Evolutionary conservation across 306 rosid species (phyloP).

Genomic region (Dalbergia oliveri): DNA sequence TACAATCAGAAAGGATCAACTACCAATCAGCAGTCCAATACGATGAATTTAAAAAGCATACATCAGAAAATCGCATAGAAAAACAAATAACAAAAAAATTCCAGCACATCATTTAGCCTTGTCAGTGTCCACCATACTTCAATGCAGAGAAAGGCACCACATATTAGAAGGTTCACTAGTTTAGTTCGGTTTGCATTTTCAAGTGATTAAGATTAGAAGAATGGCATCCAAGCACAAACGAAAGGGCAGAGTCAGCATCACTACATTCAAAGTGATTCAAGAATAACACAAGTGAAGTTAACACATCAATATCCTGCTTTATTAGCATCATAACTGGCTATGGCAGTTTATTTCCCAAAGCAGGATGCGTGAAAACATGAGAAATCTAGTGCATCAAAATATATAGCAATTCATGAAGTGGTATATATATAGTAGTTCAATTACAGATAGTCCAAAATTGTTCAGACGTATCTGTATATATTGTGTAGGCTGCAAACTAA

Average conservation of each 20-base stretch:
- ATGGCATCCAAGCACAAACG: neutral
- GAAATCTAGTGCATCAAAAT: conserved; percentile 25
- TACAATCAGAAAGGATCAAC: conserved; percentile 47
- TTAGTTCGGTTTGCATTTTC: conserved; percentile 1
- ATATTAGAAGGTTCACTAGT: neutral
- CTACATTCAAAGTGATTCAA: neutral
- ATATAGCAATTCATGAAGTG: conserved; percentile 28
- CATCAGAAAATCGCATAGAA: neutral
- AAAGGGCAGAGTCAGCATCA: neutral
- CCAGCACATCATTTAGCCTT: neutral
- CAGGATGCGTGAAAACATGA: conserved; percentile 4
- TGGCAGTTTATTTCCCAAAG: conserved; percentile 28
- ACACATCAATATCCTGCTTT: neutral
- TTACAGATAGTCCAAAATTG: conserved; percentile 16
- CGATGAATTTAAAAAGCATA: neutral
- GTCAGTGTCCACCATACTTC: neutral
- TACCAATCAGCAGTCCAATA: neutral
- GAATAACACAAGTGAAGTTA: conserved; percentile 15
- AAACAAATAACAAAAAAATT: neutral
- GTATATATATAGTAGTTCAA: neutral
- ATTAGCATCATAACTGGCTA: neutral
- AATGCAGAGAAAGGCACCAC: neutral
- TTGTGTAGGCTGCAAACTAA: neutral
- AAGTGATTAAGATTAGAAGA: neutral
- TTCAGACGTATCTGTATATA: neutral